Evolutionary conservation across 306 rosid species (phyloP), one percentile per base, ranked within the genome.

Genomic region (Castanea crenata): DNA sequence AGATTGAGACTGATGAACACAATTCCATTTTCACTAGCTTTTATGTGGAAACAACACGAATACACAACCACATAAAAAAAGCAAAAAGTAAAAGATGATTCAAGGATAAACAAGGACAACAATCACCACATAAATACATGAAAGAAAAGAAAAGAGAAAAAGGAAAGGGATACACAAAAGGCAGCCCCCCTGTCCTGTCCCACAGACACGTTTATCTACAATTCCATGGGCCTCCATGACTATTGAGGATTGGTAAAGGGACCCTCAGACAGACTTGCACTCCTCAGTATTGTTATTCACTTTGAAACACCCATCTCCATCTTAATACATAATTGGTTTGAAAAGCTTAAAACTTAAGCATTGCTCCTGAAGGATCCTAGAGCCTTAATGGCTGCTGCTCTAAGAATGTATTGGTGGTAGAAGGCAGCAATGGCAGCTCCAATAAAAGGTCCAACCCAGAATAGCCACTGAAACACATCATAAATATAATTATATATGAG

Each of bases 331-430:
- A 51, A 41, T 49, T 31, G 57, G 16, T 35, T 51, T 25, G 64
- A 71, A 75, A 79, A 12, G 68, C 74, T 81, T 73, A 92, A 80
- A 12, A 62, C 74, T 81, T 73, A 92, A 80, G 94, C 86, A 77
- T 91, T 94, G 97, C 98, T 92, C 83, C 97, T 88, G 91, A 94
- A 94, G 10, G 98, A 94, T 58, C 97, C 97, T 19, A 94, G 92
- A 74, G 98, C 98, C 61, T 91, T 94, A 4, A 92, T 88, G n/a
- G 97, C 98, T 29, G 82, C 86, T 29, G 93, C 98, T 81, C 98
- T 91, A 0, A 94, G 94, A 69, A 94, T 83, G 73, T 32, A 85
- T 56, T 94, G 93, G 84, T 94, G 93, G 88, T 94, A 94, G 72
- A 94, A 56, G 69, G 98, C 97, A 83, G 98, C 97, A 38, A 57